phyloP scores from a whole-genome alignment of 78 protist species.

The Dictyostelium intermedium region DNA sequence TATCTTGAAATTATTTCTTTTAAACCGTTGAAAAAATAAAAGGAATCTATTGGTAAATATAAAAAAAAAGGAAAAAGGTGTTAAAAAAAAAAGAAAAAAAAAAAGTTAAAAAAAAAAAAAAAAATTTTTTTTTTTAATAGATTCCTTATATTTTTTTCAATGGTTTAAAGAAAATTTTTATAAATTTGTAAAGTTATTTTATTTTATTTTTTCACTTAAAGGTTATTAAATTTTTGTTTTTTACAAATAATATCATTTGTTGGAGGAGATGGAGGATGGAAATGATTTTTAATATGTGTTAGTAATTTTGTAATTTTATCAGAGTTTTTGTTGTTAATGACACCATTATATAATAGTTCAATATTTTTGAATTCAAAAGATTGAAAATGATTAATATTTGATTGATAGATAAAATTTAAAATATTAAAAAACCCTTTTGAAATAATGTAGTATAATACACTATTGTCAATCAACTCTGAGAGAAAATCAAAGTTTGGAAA shows the following conservation, averaged over 20 bases:
- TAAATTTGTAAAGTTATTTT: too few species aligned
- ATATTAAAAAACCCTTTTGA: background rate
- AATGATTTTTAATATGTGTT: background rate
- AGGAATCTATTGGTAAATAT: too few species aligned
- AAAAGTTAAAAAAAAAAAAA: too few species aligned
- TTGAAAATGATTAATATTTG: background rate
- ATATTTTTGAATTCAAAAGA: background rate
- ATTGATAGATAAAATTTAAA: background rate
- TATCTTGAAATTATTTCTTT: too few species aligned
- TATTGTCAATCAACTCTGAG: background rate
- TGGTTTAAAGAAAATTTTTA: too few species aligned
- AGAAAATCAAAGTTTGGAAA: background rate
- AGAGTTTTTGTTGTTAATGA: background rate
- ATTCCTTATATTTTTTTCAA: too few species aligned
- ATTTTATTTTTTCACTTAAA: too few species aligned
- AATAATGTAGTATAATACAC: background rate
- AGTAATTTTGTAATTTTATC: background rate
- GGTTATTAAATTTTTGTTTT: background rate
- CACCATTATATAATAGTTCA: background rate
- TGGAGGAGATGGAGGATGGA: background rate
- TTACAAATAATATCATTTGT: background rate
- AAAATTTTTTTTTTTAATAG: too few species aligned
- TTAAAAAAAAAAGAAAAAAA: too few species aligned
- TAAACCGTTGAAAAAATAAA: too few species aligned
- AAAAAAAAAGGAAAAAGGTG: too few species aligned